Conservation (phyloP, 2,329 filamentous ascomycete species). For the Diplodia mutila region DNA sequence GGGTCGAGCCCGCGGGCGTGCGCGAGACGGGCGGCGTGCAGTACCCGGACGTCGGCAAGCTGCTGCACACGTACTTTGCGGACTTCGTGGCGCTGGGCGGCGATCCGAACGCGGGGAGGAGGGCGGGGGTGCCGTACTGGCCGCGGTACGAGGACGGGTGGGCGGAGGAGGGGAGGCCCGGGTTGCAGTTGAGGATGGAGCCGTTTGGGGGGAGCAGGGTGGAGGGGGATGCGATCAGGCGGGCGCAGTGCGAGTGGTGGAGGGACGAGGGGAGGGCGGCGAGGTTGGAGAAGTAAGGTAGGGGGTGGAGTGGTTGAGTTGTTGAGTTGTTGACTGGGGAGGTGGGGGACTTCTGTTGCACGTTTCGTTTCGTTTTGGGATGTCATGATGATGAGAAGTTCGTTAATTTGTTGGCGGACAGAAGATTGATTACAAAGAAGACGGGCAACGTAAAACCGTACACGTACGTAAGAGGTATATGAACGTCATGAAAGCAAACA, state of each 20-base stretch:
- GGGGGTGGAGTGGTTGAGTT: too few species aligned
- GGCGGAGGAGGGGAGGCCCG: neutral
- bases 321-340: too few species aligned
- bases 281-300: constrained; percentile 31
- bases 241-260: constrained; percentile 38
- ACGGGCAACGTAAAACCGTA: too few species aligned
- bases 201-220: constrained; percentile 34
- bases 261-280: constrained; percentile 30
- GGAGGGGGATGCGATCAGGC: constrained; percentile 34
- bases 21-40: neutral
- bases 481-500: too few species aligned
- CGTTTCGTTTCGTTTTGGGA: neutral
- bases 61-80: constrained; percentile 14
- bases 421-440: too few species aligned
- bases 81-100: constrained; percentile 9
- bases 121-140: neutral
- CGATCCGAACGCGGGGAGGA: neutral
- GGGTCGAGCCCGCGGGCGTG: neutral
- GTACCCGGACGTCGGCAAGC: neutral
- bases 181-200: constrained; percentile 28
- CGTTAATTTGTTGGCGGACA: too few species aligned
- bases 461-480: too few species aligned
- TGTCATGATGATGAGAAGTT: too few species aligned
- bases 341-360: too few species aligned
- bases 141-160: neutral